phyloP scores from a whole-genome alignment of 768 basidiomycete genomes.

The Chiua virens region DNA sequence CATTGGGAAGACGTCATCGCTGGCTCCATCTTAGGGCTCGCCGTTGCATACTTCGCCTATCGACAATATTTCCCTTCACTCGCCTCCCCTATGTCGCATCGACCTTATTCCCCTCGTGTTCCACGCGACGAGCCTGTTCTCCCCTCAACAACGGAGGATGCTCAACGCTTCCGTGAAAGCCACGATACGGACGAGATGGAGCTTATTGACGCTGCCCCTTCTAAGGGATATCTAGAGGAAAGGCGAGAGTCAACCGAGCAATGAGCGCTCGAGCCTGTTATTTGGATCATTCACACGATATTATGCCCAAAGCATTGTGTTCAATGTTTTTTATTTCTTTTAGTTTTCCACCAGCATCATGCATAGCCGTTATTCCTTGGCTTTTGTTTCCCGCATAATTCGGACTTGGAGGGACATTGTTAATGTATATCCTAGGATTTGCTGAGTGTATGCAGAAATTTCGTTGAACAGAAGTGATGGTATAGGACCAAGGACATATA shows the following conservation, averaged over 20 bases:
- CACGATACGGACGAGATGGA: conserved; percentile 27
- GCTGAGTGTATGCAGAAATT: too few relatives aligned
- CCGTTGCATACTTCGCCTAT: conserved; percentile 73
- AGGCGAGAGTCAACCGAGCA: conserved; percentile 26
- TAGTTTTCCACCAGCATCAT: neutral
- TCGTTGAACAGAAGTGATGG: neutral
- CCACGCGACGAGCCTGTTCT: conserved; percentile 43
- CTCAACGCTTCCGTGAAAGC: conserved; percentile 12
- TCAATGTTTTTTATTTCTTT: neutral
- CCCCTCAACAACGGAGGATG: conserved; percentile 35
- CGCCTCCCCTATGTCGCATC: conserved; percentile 58
- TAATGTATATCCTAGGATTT: neutral
- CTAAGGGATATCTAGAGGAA: conserved; percentile 31
- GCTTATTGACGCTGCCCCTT: conserved; percentile 18
- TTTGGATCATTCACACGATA: conserved; percentile 5
- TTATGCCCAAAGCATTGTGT: neutral
- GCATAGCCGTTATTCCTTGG: neutral
- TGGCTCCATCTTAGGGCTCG: conserved; percentile 72
- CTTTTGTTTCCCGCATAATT: neutral
- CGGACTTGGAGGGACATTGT: neutral
- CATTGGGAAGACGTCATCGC: conserved; percentile 92
- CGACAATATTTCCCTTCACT: conserved; percentile 84
- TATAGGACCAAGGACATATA: too few relatives aligned
- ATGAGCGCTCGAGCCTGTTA: conserved; percentile 3
- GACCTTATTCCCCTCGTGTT: conserved; percentile 71